phyloP scores from a whole-genome alignment of 2,329 filamentous ascomycete genomes.

The Neocatenulostroma microsporum region DNA sequence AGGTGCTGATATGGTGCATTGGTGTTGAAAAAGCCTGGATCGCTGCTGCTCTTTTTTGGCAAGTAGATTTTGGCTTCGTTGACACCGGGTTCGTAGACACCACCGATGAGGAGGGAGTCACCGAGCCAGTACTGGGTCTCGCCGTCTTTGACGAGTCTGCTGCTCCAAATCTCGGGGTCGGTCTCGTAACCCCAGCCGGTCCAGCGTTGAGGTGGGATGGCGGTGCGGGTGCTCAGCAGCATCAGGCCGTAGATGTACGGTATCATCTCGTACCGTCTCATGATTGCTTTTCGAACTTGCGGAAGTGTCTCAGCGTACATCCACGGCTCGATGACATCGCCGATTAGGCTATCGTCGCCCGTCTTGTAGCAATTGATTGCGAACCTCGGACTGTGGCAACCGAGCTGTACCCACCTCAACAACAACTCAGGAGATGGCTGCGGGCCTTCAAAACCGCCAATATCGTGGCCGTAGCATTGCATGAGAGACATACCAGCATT shows the following conservation, averaged over 20 bases:
- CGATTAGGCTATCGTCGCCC: slow-evolving; percentile 55
- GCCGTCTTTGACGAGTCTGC: slow-evolving; percentile 49
- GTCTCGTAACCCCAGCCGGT: slow-evolving; percentile 64
- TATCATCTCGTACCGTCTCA: slow-evolving; percentile 62
- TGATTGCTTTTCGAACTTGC: slow-evolving; percentile 57
- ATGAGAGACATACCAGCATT: slow-evolving; percentile 61
- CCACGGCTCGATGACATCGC: slow-evolving; percentile 70
- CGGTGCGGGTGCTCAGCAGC: slow-evolving; percentile 53
- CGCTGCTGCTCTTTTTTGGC: slow-evolving; percentile 38
- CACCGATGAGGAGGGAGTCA: slow-evolving; percentile 56
- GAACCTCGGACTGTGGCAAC: slow-evolving; percentile 61
- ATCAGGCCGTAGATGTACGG: slow-evolving; percentile 63
- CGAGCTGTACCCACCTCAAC: slow-evolving; percentile 65
- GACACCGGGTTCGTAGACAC: slow-evolving; percentile 56
- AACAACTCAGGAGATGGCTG: slow-evolving; percentile 64
- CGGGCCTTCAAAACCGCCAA: slow-evolving; percentile 67
- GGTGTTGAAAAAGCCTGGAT: slow-evolving; percentile 54
- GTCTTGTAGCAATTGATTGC: slow-evolving; percentile 77
- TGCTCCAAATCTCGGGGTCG: slow-evolving; percentile 58
- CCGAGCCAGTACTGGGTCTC: slow-evolving; percentile 70
- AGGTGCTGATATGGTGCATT: slow-evolving; percentile 55
- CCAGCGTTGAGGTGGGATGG: slow-evolving; percentile 61
- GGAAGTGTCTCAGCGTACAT: slow-evolving; percentile 64
- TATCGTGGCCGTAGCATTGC: slow-evolving; percentile 60
- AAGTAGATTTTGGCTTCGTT: slow-evolving; percentile 54